These are phyloP conservation scores for Cystofilobasidium ferigula DNA, from an alignment of 768 basidiomycete species.

Conservation along the genomic window DNA sequence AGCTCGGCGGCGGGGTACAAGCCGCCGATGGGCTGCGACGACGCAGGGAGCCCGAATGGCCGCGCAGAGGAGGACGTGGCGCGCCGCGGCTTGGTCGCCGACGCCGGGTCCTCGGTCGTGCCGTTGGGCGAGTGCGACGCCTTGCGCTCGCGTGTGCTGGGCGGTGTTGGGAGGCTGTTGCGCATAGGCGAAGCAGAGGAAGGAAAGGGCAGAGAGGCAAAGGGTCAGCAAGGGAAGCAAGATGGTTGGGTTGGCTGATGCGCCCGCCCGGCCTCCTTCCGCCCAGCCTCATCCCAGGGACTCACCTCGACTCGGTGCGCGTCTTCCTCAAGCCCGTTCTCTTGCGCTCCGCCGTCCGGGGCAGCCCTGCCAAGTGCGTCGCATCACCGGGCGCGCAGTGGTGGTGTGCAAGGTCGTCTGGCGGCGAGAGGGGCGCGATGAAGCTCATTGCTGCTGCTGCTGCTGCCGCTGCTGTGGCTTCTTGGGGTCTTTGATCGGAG, in stretches of 20 bases:
- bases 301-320: conserved; percentile 18
- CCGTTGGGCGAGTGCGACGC: background rate
- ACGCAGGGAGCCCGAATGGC: conserved; percentile 11
- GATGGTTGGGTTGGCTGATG: background rate
- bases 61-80: background rate
- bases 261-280: too few species aligned
- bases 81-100: background rate
- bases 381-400: background rate
- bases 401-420: conserved; percentile 1
- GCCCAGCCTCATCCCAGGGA: too few species aligned
- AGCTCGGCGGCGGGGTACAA: conserved; percentile 7
- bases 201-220: background rate
- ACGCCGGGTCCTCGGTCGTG: background rate
- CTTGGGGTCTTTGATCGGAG: too few species aligned
- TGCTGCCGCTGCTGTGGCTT: too few species aligned
- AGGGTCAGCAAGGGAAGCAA: background rate
- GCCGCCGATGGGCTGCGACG: conserved; percentile 1
- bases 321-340: conserved; percentile 10
- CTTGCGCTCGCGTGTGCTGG: conserved; percentile 9
- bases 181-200: background rate
- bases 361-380: background rate
- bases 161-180: conserved; percentile 10
- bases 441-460: conserved; percentile 14
- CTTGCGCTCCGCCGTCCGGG: conserved; percentile 2
- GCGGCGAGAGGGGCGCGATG: conserved; percentile 18